Base-by-base conservation (phyloP, 495 filamentous ascomycete species). In the Aspergillus nidulans region DNA sequence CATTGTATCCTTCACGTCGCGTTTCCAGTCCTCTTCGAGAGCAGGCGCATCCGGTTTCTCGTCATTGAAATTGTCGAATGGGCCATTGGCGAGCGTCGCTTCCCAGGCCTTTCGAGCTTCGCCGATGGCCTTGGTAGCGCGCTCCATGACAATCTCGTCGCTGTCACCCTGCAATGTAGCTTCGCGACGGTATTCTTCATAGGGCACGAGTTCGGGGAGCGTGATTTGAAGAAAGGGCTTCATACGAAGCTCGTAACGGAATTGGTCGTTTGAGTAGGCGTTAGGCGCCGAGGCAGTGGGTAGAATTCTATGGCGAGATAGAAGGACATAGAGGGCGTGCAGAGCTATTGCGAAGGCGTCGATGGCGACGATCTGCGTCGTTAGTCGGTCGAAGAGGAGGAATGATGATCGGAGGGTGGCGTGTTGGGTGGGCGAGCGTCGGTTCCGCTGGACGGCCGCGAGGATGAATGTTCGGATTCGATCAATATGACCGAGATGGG, bases 191-290 rank as follows among this genome's bases (percentile, higher is more conserved):
- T 88, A 89, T 20, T 84, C 79, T 4, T 83, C 79, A 52, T 78
- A 90, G 0, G 83, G 73, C 0, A 87, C 82, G n/a, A 91, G 71
- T 55, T 85, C 82, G 0, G 91, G 90, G 8, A 90, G 69, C 19
- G 78, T 76, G 38, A 97, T 82, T 5, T 71, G 63, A 6, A 85
- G 72, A 56, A 95, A 97, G 0, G 91, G 90, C 62, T 90, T 92
- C 91, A 96, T 94, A 32, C 94, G 87, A 3, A 95, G 71, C 57
- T 94, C 85, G 68, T 96, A 95, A 6, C 92, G 84, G 23, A 92
- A 71, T 28, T 66, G 66, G 55, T 90, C 82, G 24, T 75, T 81
- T 43, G 84, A 81, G 67, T 94, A 96, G 0, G 89, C 88, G 1
- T 84, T 75, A 0, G 78, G 68, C 5, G 85, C 82, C 2, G 76